Conservation (phyloP, 306 rosid species). For the Senna siamea region DNA sequence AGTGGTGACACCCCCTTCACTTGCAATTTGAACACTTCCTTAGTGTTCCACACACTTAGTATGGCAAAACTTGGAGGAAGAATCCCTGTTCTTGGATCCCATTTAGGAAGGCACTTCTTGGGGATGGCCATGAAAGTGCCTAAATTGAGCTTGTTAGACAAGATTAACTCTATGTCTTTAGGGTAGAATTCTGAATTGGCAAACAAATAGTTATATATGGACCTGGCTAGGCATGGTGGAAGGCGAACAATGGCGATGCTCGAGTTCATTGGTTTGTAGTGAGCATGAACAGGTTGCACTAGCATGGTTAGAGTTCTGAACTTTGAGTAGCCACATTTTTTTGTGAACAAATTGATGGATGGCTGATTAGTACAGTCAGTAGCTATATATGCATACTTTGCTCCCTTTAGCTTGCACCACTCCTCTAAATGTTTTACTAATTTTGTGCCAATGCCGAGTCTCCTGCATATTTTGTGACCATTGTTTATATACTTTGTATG, state of each 20-base stretch:
- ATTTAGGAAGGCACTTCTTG: slow-evolving; percentile 48
- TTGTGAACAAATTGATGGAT: slow-evolving; percentile 78
- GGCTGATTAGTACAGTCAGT: slow-evolving; percentile 89
- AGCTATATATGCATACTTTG: slow-evolving; percentile 81
- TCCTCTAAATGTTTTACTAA: slow-evolving; percentile 69
- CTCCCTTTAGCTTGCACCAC: slow-evolving; percentile 84
- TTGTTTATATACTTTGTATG: neutral
- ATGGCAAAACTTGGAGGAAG: slow-evolving; percentile 70
- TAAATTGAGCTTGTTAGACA: slow-evolving; percentile 65
- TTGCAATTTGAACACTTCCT: slow-evolving; percentile 83
- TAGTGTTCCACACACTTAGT: slow-evolving; percentile 90
- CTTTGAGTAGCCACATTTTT: slow-evolving; percentile 67
- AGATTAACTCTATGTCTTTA: slow-evolving; percentile 61
- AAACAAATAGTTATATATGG: slow-evolving; percentile 58
- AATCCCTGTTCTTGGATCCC: slow-evolving; percentile 54
- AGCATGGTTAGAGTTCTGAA: slow-evolving; percentile 75
- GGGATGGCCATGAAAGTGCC: slow-evolving; percentile 93
- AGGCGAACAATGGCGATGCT: slow-evolving; percentile 47
- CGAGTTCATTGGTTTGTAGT: slow-evolving; percentile 60
- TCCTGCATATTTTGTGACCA: slow-evolving; percentile 54
- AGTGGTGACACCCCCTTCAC: slow-evolving; percentile 72
- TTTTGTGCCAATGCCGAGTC: slow-evolving; percentile 82
- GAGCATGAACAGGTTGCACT: slow-evolving; percentile 91
- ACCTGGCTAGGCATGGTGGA: slow-evolving; percentile 45
- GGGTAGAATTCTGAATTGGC: slow-evolving; percentile 77